phyloP scores from a whole-genome alignment of 2,329 filamentous ascomycete species.

The Pestalotiopsis sp. region DNA sequence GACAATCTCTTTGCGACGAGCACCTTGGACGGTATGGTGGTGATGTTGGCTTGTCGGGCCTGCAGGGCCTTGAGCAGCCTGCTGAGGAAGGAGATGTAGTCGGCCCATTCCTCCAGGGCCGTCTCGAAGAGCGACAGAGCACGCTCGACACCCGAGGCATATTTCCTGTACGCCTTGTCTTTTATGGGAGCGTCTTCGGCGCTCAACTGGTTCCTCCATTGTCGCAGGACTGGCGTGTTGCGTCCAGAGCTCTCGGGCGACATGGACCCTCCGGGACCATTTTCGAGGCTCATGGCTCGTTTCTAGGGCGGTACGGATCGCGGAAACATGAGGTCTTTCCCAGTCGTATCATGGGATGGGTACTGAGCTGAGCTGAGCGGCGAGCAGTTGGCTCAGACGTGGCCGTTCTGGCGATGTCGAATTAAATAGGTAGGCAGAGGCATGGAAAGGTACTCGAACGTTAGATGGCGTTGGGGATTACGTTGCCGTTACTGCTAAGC shows the following conservation, averaged over 20 bases:
- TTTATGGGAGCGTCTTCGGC: slow-evolving; percentile 58
- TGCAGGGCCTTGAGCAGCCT: slow-evolving; percentile 91
- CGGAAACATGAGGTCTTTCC: slow-evolving; percentile 9
- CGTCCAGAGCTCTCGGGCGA: slow-evolving; percentile 86
- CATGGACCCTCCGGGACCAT: slow-evolving; percentile 56
- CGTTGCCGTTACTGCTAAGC: slow-evolving; percentile 24
- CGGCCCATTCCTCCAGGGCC: slow-evolving; percentile 95
- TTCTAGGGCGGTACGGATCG: slow-evolving; percentile 21
- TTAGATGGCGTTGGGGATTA: slow-evolving; percentile 21
- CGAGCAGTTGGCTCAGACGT: slow-evolving; percentile 2
- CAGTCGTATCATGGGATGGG: neutral
- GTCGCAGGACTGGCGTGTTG: slow-evolving; percentile 72
- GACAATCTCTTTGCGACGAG: slow-evolving; percentile 87
- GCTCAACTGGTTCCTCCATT: slow-evolving; percentile 76
- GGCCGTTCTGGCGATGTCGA: neutral
- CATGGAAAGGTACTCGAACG: slow-evolving; percentile 2
- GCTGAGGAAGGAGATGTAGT: slow-evolving; percentile 97
- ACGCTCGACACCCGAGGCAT: slow-evolving; percentile 85
- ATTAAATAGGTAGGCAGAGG: neutral
- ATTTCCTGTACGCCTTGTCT: slow-evolving; percentile 79
- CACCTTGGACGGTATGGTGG: slow-evolving; percentile 77
- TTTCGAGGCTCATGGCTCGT: slow-evolving; percentile 63
- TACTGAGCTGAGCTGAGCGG: neutral
- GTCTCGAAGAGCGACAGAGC: slow-evolving; percentile 90
- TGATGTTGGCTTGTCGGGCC: slow-evolving; percentile 73